Conservation (phyloP, 306 rosid genomes). For the Crotalaria pallida region DNA sequence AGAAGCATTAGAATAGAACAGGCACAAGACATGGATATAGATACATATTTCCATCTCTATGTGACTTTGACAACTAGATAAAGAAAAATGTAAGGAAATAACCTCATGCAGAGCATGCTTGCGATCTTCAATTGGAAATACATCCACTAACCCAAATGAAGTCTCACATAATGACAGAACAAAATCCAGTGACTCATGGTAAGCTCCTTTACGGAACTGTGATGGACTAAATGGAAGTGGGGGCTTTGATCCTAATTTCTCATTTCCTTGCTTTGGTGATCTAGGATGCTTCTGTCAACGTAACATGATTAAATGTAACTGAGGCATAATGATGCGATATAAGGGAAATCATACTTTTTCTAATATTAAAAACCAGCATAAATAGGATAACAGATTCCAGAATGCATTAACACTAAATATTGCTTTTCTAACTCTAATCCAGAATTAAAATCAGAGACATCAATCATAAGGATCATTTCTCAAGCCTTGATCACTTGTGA, state of each 20-base stretch:
- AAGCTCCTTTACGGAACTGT: conserved; percentile 77
- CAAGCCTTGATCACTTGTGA: background rate
- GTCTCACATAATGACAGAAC: conserved; percentile 86
- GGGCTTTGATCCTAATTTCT: conserved; percentile 66
- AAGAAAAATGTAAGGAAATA: conserved; percentile 25
- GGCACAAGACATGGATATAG: background rate
- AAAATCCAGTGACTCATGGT: conserved; percentile 79
- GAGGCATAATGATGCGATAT: conserved; percentile 8
- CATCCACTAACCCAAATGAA: conserved; percentile 90
- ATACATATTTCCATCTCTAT: background rate
- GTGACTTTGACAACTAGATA: conserved; percentile 6
- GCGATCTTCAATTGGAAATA: conserved; percentile 94
- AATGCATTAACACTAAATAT: background rate
- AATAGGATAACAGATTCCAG: conserved; percentile 4
- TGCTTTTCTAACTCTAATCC: conserved; percentile 11
- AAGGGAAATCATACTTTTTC: background rate
- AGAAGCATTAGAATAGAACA: conserved; percentile 17
- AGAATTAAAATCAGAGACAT: background rate
- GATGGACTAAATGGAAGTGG: conserved; percentile 72
- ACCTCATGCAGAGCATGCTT: conserved; percentile 85
- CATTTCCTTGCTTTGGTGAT: conserved; percentile 58
- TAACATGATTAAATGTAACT: conserved; percentile 15
- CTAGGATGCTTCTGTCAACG: conserved; percentile 64
- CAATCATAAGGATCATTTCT: background rate
- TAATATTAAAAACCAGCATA: conserved; percentile 1